Conservation (phyloP, 768 basidiomycete species). For the Gyrodon lividus region DNA sequence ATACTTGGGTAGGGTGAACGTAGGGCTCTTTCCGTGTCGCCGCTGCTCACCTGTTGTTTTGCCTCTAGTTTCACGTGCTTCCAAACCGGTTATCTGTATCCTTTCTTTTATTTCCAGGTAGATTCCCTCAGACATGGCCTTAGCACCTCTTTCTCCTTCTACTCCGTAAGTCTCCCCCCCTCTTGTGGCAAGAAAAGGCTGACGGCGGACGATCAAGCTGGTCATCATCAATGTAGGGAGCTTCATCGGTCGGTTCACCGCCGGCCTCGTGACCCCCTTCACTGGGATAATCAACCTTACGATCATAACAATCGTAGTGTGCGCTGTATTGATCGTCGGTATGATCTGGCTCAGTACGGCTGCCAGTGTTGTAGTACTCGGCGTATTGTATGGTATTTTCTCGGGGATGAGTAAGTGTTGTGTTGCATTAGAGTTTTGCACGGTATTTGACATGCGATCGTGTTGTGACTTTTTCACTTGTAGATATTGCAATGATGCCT, state of each 20-base stretch:
- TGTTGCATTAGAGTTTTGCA: too few relatives aligned
- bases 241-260: conserved; percentile 47
- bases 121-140: conserved; percentile 52
- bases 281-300: conserved; percentile 46
- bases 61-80: conserved; percentile 25
- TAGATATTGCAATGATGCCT: conserved; percentile 40
- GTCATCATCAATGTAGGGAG: conserved; percentile 52
- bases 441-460: background rate
- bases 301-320: conserved; percentile 33
- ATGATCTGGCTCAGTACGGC: conserved; percentile 42
- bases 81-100: conserved; percentile 45
- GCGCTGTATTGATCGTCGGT: conserved; percentile 42
- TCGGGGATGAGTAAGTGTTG: conserved; percentile 41
- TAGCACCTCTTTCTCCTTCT: conserved; percentile 47
- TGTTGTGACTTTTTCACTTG: background rate
- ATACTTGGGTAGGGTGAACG: conserved; percentile 20
- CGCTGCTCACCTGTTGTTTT: background rate
- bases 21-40: background rate
- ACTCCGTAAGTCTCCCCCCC: conserved; percentile 38
- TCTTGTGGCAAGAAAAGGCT: background rate
- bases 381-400: conserved; percentile 48
- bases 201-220: conserved; percentile 32
- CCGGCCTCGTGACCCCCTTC: conserved; percentile 37
- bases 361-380: conserved; percentile 41
- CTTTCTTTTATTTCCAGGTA: conserved; percentile 59